These are phyloP conservation scores for Magnusiomyces suaveolens DNA, from an alignment of 1,139 yeast genomes.

Conservation along the genomic window DNA sequence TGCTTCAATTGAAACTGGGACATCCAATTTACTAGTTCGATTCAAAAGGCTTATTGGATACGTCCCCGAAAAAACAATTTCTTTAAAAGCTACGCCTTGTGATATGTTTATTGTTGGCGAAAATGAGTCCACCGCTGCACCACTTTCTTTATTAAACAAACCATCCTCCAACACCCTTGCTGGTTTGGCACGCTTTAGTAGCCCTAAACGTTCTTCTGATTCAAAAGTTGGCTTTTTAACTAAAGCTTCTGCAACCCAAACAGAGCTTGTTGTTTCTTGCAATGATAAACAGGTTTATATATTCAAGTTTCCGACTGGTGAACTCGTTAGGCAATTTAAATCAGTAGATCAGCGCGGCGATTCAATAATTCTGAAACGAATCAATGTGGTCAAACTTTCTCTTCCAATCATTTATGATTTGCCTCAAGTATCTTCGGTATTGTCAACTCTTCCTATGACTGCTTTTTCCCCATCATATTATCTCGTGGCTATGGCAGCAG, in stretches of 20 bases:
- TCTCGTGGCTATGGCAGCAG: constrained; percentile 42
- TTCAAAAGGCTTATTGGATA: constrained; percentile 19
- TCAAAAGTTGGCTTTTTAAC: no score
- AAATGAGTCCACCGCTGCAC: constrained; percentile 7
- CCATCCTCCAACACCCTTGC: neutral
- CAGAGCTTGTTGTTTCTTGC: constrained; percentile 40
- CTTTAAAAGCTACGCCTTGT: constrained; percentile 44
- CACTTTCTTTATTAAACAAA: no score
- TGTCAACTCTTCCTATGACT: neutral
- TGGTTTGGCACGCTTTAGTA: neutral
- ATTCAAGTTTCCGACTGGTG: constrained; percentile 35
- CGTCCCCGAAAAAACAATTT: constrained; percentile 39
- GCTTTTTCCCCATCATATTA: constrained; percentile 24
- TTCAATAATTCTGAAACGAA: constrained; percentile 22
- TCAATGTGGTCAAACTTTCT: constrained; percentile 14
- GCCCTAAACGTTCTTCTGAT: neutral
- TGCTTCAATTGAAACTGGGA: constrained; percentile 7
- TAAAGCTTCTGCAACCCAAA: neutral
- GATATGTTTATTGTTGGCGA: constrained; percentile 23
- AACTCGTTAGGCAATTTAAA: constrained; percentile 36
- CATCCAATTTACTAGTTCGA: neutral
- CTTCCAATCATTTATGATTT: neutral
- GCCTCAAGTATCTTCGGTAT: neutral
- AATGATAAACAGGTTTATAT: constrained; percentile 42
- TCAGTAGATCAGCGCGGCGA: constrained; percentile 28